Base-by-base conservation (phyloP, 176 grass and related monocot genomes). In the Areca catechu region DNA sequence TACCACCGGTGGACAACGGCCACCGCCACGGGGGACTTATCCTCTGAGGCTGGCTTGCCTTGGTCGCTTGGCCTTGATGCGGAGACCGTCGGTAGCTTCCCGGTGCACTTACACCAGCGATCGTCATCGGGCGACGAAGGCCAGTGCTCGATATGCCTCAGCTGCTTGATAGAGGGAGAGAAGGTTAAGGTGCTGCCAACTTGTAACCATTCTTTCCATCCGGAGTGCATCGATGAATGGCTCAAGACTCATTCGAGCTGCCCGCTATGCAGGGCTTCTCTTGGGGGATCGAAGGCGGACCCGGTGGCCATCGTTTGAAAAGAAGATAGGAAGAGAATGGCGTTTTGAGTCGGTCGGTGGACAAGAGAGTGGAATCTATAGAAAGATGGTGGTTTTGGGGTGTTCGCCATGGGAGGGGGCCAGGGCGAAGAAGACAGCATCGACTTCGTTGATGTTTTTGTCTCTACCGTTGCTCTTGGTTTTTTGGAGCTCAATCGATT, bases 171-270 rank as follows among this genome's bases (percentile, higher is more conserved):
- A 22, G 77, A 57, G n/a, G 83, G 86, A 4, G 80, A 87, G 66
- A 90, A 87, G 74, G 91, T 95, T 16, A 95, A 87, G 76, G 52
- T 48, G 48, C 70, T 95, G 60, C 85, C 82, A 20, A 64, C 62
- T 5, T 96, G 91, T 65, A 73, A 64, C 48, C 91, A 90, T 70
- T 57, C 71, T 24, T 96, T 96, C 81, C 83, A 96, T 76, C 77
- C 80, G 57, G 83, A 84, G 56, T 96, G 91, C 83, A 84, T 90
- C 60, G 86, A 96, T 43, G 76, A 52, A 22, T 90, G 91, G 91
- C 77, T 96, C 22, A 65, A 63, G 0, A 71, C 65, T 3, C 83
- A 90, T 17, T 37, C 83, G 29, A 95, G 71, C 69, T 90, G 90
- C 74, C 91, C 82, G 6, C 71, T 95, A 61, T 95, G 91, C 64